phyloP scores from a whole-genome alignment of 495 filamentous ascomycete species.

The Symbiotaphrina buchneri region DNA sequence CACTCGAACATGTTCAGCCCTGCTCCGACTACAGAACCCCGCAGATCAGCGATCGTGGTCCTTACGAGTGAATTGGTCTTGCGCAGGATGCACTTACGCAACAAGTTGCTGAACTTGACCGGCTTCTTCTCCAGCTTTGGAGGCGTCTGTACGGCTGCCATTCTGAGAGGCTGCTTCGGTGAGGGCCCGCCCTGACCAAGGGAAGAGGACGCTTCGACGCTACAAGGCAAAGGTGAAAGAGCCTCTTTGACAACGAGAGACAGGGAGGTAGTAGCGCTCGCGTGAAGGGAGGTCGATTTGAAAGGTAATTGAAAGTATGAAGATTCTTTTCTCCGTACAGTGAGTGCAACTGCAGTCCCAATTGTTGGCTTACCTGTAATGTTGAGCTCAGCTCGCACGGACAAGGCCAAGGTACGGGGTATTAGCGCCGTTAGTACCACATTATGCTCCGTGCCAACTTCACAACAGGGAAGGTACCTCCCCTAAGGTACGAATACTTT shows the following conservation, averaged over 20 bases:
- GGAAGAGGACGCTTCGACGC: constrained; percentile 70
- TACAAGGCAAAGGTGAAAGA: constrained; percentile 8
- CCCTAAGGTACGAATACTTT: too few relatives aligned
- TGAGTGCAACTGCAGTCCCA: background rate
- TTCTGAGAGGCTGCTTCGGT: constrained; percentile 21
- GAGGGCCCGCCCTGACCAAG: constrained; percentile 85
- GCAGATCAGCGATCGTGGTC: constrained; percentile 1
- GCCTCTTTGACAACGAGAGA: background rate
- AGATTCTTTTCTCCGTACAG: background rate
- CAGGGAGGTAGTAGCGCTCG: background rate
- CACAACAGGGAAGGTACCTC: too few relatives aligned
- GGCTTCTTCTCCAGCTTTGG: constrained; percentile 89
- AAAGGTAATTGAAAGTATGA: too few relatives aligned
- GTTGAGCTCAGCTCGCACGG: too few relatives aligned
- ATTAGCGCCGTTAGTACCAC: too few relatives aligned
- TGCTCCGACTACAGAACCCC: constrained; percentile 42
- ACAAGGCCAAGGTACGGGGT: too few relatives aligned
- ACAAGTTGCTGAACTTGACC: constrained; percentile 96
- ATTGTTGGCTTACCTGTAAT: too few relatives aligned
- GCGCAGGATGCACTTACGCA: constrained; percentile 28
- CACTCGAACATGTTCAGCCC: constrained; percentile 95
- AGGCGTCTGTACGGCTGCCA: constrained; percentile 19
- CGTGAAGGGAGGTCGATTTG: background rate
- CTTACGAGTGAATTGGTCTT: background rate
- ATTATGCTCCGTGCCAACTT: too few relatives aligned